Conservation (phyloP, 2,329 filamentous ascomycete genomes). For the Cladorrhinum sp. region DNA sequence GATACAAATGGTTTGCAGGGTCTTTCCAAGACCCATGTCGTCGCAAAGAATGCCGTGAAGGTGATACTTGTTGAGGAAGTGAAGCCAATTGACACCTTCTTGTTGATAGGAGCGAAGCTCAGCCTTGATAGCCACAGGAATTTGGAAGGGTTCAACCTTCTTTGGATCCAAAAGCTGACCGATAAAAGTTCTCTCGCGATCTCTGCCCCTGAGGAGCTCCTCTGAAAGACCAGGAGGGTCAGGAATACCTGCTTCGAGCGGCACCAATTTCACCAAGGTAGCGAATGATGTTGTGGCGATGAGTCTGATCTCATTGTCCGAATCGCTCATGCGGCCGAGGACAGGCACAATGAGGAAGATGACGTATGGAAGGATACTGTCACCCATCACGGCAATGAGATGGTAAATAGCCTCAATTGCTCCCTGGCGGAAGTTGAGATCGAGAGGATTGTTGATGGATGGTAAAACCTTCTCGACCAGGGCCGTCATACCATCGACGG, state of each 20-base stretch:
- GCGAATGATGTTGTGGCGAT: slow-evolving; percentile 97
- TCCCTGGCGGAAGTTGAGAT: slow-evolving; percentile 86
- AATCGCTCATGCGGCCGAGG: slow-evolving; percentile 96
- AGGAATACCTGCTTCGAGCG: slow-evolving; percentile 93
- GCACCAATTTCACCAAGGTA: slow-evolving; percentile 93
- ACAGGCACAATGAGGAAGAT: slow-evolving; percentile 99
- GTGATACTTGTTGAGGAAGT: slow-evolving; percentile 97
- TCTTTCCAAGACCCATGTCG: slow-evolving; percentile 98
- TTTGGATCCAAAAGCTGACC: slow-evolving; percentile 93
- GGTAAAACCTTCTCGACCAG: slow-evolving; percentile 90
- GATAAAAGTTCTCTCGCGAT: slow-evolving; percentile 94
- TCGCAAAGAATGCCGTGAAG: slow-evolving; percentile 97
- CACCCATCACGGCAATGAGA: slow-evolving; percentile 96
- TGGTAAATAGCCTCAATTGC: slow-evolving; percentile 96
- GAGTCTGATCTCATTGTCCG: slow-evolving; percentile 89
- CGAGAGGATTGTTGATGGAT: slow-evolving; percentile 84
- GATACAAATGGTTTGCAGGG: slow-evolving; percentile 94
- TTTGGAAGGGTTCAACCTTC: slow-evolving; percentile 90
- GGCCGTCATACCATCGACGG: slow-evolving; percentile 92
- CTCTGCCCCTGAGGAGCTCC: slow-evolving; percentile 82
- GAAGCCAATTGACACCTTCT: slow-evolving; percentile 97
- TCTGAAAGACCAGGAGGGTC: slow-evolving; percentile 91
- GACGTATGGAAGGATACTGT: slow-evolving; percentile 91
- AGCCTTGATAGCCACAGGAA: slow-evolving; percentile 95
- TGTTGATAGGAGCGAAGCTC: slow-evolving; percentile 96